Percentiles rank a stretch among this genome's conserved stretches.
These are phyloP conservation scores for Phytophthora sp. DNA, from an alignment of 352 stramenopile species.

Conservation along the genomic window DNA sequence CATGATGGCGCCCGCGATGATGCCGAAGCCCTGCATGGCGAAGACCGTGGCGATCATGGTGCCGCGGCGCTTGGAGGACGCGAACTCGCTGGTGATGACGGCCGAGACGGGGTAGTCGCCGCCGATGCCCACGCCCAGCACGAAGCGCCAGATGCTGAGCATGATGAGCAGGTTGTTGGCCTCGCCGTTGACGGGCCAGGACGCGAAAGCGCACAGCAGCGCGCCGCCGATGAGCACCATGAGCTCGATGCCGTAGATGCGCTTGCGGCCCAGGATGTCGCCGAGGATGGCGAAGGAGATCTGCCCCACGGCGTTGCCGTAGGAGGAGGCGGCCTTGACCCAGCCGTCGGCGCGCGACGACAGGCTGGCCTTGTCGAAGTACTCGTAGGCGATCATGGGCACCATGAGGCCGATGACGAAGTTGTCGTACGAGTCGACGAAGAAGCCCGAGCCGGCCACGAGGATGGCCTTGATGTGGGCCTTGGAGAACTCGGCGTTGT, in stretches of 20 bases:
- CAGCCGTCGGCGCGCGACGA: conserved; percentile 41
- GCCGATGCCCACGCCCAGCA: conserved; percentile 59
- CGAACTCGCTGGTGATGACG: conserved; percentile 61
- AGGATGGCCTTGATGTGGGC: conserved; percentile 54
- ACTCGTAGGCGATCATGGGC: conserved; percentile 59
- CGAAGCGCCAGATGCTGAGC: conserved; percentile 58
- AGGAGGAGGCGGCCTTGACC: conserved; percentile 50
- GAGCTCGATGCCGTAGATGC: conserved; percentile 55
- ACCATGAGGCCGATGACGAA: conserved; percentile 59
- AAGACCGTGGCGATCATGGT: conserved; percentile 60
- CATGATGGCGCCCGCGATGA: conserved; percentile 45
- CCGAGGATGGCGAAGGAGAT: conserved; percentile 57
- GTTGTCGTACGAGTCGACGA: conserved; percentile 66
- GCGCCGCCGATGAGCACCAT: conserved; percentile 50
- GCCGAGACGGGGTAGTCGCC: conserved; percentile 60
- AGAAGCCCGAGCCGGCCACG: conserved; percentile 55
- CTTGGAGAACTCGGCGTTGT: conserved; percentile 58
- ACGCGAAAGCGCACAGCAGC: conserved; percentile 38
- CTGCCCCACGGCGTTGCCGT: conserved; percentile 48
- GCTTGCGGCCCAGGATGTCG: conserved; percentile 54
- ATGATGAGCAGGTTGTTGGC: conserved; percentile 54
- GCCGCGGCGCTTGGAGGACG: conserved; percentile 43
- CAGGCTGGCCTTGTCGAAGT: conserved; percentile 48
- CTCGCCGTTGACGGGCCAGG: conserved; percentile 48
- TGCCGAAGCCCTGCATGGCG: conserved; percentile 59